phyloP scores from a whole-genome alignment of 352 stramenopile genomes.

The Thraustochytrium sp. region DNA sequence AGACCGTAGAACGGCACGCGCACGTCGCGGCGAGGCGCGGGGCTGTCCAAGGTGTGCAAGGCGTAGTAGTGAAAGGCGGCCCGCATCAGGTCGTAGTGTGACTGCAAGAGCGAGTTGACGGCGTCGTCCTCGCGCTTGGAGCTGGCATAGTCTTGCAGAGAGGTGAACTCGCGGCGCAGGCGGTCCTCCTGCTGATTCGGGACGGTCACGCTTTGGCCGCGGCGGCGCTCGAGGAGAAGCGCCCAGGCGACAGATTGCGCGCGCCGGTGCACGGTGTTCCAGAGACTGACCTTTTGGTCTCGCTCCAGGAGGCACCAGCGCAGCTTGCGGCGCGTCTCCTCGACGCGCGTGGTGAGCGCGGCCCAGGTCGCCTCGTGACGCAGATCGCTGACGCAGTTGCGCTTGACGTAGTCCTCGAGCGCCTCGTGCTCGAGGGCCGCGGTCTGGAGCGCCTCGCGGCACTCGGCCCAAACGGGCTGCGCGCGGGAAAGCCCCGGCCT shows the following conservation, averaged over 20 bases:
- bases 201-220: background rate
- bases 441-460: background rate
- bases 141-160: background rate
- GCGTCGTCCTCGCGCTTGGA: slow-evolving; percentile 16
- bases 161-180: background rate
- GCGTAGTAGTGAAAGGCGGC: background rate
- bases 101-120: background rate
- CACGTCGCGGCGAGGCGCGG: background rate
- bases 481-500: background rate
- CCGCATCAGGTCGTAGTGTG: background rate
- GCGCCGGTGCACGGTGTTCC: background rate
- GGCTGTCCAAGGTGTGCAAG: background rate
- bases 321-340: slow-evolving; percentile 3
- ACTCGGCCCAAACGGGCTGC: background rate
- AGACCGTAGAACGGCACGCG: background rate
- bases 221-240: background rate
- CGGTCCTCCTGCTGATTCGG: background rate
- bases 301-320: slow-evolving; percentile 4
- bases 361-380: background rate
- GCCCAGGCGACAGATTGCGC: slow-evolving; percentile 5
- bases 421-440: slow-evolving; percentile 1
- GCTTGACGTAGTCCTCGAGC: background rate
- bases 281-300: slow-evolving; percentile 14
- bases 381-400: background rate
- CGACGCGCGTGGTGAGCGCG: background rate